Percentiles rank a stretch among this genome's conserved stretches.
Conservation (phyloP, 345 rosid genomes). For the Carallia pectinifolia region DNA sequence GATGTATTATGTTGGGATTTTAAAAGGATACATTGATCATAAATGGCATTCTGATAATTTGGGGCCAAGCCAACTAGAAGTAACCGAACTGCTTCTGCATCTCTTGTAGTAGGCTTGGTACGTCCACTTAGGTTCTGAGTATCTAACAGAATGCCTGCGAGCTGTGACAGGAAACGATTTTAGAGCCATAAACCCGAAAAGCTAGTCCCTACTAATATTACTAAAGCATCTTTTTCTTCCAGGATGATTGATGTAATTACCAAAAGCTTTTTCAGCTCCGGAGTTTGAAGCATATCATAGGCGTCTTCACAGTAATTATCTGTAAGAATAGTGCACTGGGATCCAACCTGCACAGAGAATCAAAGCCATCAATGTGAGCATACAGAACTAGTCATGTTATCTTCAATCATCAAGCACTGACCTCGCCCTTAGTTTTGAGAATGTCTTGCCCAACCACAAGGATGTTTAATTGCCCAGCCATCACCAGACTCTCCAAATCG, state of each 20-base stretch:
- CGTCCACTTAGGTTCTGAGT: slow-evolving; percentile 45
- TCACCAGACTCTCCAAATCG: slow-evolving; percentile 60
- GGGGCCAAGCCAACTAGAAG: slow-evolving; percentile 51
- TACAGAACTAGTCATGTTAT: no score
- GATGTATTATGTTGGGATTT: not conserved
- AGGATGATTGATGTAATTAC: slow-evolving; percentile 19
- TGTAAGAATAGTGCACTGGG: slow-evolving; percentile 58
- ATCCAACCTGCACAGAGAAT: slow-evolving; percentile 26
- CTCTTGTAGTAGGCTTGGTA: slow-evolving; percentile 44
- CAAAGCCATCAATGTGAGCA: not conserved
- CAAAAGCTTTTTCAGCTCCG: slow-evolving; percentile 50
- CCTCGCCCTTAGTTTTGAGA: slow-evolving; percentile 45
- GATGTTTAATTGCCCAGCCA: slow-evolving; percentile 48
- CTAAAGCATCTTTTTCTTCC: slow-evolving; percentile 11
- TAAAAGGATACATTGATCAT: slow-evolving; percentile 39
- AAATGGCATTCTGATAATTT: slow-evolving; percentile 42
- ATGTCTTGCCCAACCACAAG: slow-evolving; percentile 59
- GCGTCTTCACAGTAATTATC: slow-evolving; percentile 75
- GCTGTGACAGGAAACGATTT: slow-evolving; percentile 37
- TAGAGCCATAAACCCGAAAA: slow-evolving; percentile 2
- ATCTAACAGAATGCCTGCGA: slow-evolving; percentile 61
- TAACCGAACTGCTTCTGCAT: slow-evolving; percentile 62
- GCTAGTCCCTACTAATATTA: not conserved
- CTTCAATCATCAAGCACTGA: slow-evolving; percentile 14
- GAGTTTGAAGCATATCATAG: slow-evolving; percentile 53